These are phyloP conservation scores for Catenaria anguillulae DNA, from an alignment of 371 early-diverging fungal genomes.

Conservation along the genomic window DNA sequence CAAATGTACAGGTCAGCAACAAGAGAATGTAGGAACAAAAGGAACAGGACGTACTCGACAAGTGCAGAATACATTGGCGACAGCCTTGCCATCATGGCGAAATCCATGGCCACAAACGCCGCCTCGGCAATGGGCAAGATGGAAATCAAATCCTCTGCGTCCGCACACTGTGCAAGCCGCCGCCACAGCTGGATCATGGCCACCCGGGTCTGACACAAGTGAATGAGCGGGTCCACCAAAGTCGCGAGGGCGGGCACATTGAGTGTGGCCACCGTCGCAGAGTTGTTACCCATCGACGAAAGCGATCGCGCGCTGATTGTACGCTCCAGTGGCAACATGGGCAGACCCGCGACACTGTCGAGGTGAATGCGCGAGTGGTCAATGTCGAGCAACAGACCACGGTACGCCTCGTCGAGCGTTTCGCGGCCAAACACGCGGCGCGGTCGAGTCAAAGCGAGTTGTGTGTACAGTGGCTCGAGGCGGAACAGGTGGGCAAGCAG, in stretches of 20 bases:
- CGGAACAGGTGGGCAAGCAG: background rate
- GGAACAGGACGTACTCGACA: background rate
- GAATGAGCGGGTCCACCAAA: too few species aligned
- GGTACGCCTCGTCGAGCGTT: background rate
- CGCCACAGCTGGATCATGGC: background rate
- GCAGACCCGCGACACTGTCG: background rate
- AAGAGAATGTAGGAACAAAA: background rate
- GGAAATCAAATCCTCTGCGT: background rate
- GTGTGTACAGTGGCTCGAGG: background rate
- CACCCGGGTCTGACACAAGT: background rate
- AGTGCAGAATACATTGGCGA: background rate
- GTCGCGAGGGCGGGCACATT: too few species aligned
- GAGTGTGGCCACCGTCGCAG: too few species aligned
- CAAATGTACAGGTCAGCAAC: too few species aligned
- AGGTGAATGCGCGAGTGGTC: background rate
- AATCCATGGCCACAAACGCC: background rate
- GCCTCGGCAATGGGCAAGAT: background rate
- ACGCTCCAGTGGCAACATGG: background rate
- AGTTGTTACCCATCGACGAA: too few species aligned
- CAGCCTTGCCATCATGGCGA: background rate
- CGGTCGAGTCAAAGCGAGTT: background rate
- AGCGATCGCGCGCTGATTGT: too few species aligned
- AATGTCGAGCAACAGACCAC: background rate
- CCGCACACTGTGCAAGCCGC: background rate
- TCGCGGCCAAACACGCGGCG: constrained; percentile 1